phyloP scores from a whole-genome alignment of 805 yeast genomes.

The Candida taoyuanica region DNA sequence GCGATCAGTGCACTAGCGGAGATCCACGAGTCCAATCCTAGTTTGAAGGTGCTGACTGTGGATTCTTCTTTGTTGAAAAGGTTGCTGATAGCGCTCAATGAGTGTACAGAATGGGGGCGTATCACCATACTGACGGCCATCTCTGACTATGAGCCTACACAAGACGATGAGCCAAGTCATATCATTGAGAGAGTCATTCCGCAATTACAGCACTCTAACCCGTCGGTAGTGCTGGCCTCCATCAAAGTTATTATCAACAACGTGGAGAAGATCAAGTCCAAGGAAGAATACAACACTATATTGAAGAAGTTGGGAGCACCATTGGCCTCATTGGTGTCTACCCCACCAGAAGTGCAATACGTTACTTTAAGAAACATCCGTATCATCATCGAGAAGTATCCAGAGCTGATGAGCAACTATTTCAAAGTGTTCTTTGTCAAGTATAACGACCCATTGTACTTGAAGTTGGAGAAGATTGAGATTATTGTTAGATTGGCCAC shows the following conservation, averaged over 20 bases:
- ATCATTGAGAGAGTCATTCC: slow-evolving; percentile 89
- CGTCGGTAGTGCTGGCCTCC: slow-evolving; percentile 86
- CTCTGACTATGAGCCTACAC: slow-evolving; percentile 59
- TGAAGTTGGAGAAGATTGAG: slow-evolving; percentile 73
- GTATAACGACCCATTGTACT: slow-evolving; percentile 75
- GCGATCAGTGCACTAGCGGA: slow-evolving; percentile 84
- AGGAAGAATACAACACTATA: slow-evolving; percentile 37
- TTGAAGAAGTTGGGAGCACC: slow-evolving; percentile 79
- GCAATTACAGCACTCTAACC: slow-evolving; percentile 94
- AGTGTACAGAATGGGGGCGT: slow-evolving; percentile 99
- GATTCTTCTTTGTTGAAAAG: slow-evolving; percentile 44
- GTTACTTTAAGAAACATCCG: slow-evolving; percentile 90
- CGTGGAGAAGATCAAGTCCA: slow-evolving; percentile 39
- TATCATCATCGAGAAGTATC: slow-evolving; percentile 84
- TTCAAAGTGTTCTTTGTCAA: slow-evolving; percentile 87
- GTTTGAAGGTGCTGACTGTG: slow-evolving; percentile 42
- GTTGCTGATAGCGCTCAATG: slow-evolving; percentile 80
- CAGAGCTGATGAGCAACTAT: slow-evolving; percentile 70
- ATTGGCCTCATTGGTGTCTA: slow-evolving; percentile 77
- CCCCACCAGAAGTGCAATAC: slow-evolving; percentile 92
- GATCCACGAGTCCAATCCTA: slow-evolving; percentile 64
- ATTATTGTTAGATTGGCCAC: slow-evolving; percentile 66
- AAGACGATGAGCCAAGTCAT: slow-evolving; percentile 66
- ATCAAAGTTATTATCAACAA: slow-evolving; percentile 78
- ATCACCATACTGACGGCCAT: slow-evolving; percentile 81